phyloP scores from a whole-genome alignment of 257 asterid genomes.

The Solanum tarijense region DNA sequence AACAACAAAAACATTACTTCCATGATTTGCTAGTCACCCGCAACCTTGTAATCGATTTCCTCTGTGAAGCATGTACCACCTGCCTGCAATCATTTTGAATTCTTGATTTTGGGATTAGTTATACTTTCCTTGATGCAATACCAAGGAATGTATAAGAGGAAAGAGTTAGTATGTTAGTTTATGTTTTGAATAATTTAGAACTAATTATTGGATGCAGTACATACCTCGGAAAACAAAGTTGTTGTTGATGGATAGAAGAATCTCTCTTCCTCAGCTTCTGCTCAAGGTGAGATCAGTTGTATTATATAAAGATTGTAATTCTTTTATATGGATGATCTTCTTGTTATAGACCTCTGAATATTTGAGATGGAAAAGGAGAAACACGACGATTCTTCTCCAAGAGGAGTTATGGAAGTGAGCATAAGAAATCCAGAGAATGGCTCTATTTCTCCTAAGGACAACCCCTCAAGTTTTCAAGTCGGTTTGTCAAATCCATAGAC shows the following conservation, averaged over 20 bases:
- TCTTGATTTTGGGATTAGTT: not conserved
- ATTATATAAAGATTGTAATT: not conserved
- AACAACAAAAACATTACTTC: not conserved
- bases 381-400: conserved; percentile 13
- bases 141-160: not conserved
- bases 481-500: not conserved
- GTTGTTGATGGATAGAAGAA: not conserved
- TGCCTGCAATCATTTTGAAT: not conserved
- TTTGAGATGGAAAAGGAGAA: conserved; percentile 20
- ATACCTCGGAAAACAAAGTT: not conserved
- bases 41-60: not conserved
- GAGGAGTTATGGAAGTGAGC: conserved; percentile 23
- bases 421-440: not conserved
- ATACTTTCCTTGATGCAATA: not conserved
- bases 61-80: not conserved
- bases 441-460: not conserved
- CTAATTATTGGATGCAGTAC: not conserved
- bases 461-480: not conserved
- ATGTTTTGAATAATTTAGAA: not conserved
- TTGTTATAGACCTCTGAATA: conserved; percentile 28
- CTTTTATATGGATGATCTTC: not conserved
- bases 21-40: not conserved
- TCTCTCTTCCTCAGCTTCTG: conserved; percentile 25
- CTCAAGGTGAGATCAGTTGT: conserved; percentile 25
- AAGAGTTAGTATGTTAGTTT: not conserved